Conservation (phyloP, 257 asterid genomes). For the Coffea canephora region DNA sequence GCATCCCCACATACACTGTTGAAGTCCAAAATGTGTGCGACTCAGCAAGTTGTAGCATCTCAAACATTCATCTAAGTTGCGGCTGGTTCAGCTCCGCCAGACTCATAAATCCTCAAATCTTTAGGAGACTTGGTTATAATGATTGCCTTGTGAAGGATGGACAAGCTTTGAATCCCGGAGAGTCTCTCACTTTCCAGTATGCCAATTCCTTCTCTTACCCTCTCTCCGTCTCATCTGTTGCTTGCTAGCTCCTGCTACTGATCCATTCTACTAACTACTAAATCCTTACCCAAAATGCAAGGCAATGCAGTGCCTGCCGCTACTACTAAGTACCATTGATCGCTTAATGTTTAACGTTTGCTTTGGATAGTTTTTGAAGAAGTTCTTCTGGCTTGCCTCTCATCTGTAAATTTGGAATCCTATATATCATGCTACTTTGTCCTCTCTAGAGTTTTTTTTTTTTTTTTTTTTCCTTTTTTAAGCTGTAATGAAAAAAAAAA, state of each 20-base stretch:
- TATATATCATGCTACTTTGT: neutral
- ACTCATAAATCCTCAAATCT: conserved; percentile 42
- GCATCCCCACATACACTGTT: conserved; percentile 71
- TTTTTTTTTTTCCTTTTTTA: too few species aligned
- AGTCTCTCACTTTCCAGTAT: conserved; percentile 47
- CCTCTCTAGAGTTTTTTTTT: neutral
- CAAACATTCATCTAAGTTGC: conserved; percentile 63
- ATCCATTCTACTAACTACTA: too few species aligned
- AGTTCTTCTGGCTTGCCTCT: neutral
- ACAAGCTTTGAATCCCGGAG: conserved; percentile 38
- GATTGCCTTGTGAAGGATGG: conserved; percentile 79
- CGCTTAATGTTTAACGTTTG: neutral
- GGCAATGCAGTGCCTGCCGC: neutral
- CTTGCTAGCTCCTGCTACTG: conserved; percentile 19
- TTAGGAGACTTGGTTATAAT: conserved; percentile 40
- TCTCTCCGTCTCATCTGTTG: conserved; percentile 42
- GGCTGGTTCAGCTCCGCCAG: conserved; percentile 79
- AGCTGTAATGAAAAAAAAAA: too few species aligned
- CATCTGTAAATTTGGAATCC: neutral
- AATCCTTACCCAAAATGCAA: neutral
- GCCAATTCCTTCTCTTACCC: conserved; percentile 60
- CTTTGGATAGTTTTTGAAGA: neutral
- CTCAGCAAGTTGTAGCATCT: conserved; percentile 46
- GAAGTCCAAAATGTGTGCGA: conserved; percentile 43
- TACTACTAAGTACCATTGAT: neutral